Evolutionary conservation across 768 basidiomycete species (phyloP).

Genomic region (Psilocybe azurescens): DNA sequence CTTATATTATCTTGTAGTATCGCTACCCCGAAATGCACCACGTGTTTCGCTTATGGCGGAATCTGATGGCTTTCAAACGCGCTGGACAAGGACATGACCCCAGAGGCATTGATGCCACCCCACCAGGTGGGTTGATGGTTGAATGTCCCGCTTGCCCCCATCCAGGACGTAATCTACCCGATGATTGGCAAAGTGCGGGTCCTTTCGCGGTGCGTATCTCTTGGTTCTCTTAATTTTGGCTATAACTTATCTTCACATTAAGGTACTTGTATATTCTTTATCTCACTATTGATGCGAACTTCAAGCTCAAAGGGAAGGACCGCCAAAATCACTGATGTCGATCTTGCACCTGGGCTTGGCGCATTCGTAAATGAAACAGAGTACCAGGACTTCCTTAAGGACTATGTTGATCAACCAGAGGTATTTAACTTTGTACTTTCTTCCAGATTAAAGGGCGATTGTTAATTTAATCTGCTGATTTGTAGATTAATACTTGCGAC

Average conservation of each 20-base stretch:
- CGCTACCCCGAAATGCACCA: slow-evolving; percentile 14
- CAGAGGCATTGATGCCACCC: slow-evolving; percentile 8
- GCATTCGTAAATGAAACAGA: neutral
- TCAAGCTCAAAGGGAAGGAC: slow-evolving; percentile 16
- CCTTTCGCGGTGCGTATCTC: neutral
- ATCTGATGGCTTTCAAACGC: slow-evolving; percentile 17
- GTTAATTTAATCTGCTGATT: neutral
- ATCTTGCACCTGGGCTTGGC: slow-evolving; percentile 6
- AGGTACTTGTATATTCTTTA: slow-evolving; percentile 16
- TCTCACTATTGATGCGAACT: slow-evolving; percentile 17
- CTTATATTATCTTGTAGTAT: slow-evolving; percentile 3
- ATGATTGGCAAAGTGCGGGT: slow-evolving; percentile 13
- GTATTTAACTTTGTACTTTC: neutral
- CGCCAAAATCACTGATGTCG: slow-evolving; percentile 5
- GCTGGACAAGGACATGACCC: slow-evolving; percentile 21
- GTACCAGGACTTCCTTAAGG: neutral
- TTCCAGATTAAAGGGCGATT: neutral
- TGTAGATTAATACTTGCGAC: slow-evolving; percentile 16
- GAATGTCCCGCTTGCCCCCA: slow-evolving; percentile 26
- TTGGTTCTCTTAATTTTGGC: too few species aligned
- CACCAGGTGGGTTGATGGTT: slow-evolving; percentile 6
- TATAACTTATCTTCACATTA: too few species aligned
- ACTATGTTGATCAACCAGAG: slow-evolving; percentile 17
- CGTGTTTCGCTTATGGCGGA: slow-evolving; percentile 16
- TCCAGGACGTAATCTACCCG: slow-evolving; percentile 15